These are phyloP conservation scores for Mycena epipterygia DNA, from an alignment of 768 basidiomycete genomes.

Conservation along the genomic window DNA sequence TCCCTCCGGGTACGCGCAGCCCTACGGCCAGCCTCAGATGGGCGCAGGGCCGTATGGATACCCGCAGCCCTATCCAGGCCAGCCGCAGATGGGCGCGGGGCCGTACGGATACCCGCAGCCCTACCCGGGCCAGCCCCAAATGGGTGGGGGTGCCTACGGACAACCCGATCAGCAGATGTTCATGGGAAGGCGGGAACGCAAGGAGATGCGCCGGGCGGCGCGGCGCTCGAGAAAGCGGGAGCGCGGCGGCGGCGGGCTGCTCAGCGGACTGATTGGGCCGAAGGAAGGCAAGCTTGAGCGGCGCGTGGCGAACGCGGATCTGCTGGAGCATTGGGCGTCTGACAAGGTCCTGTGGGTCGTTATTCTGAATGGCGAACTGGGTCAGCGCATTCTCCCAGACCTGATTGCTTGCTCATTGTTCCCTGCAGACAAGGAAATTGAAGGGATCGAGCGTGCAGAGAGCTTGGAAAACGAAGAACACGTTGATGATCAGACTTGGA, in stretches of 20 bases:
- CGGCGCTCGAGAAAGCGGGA: slow-evolving; percentile 6
- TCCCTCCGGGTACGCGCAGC: background rate
- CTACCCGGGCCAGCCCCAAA: background rate
- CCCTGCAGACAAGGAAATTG: slow-evolving; percentile 35
- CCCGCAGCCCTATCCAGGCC: no score
- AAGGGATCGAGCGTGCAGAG: slow-evolving; percentile 38
- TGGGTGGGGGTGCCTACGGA: background rate
- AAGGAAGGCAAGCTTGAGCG: slow-evolving; percentile 31
- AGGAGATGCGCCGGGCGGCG: slow-evolving; percentile 16
- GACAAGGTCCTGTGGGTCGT: slow-evolving; percentile 41
- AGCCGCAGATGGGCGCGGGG: background rate
- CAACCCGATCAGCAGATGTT: background rate
- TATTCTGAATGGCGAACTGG: slow-evolving; percentile 39
- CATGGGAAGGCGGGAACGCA: slow-evolving; percentile 23
- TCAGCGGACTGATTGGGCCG: slow-evolving; percentile 9
- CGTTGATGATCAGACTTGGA: slow-evolving; percentile 16
- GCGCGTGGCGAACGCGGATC: slow-evolving; percentile 37
- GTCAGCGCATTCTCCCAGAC: slow-evolving; percentile 17
- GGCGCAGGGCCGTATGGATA: background rate
- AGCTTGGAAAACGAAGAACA: slow-evolving; percentile 21
- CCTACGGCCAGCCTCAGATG: background rate
- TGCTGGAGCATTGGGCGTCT: slow-evolving; percentile 39
- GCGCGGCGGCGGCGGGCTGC: slow-evolving; percentile 9
- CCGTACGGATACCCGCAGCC: background rate
- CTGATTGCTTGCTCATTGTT: background rate